phyloP scores from a whole-genome alignment of 106 monocot species.

The Dendrobium huoshanense region DNA sequence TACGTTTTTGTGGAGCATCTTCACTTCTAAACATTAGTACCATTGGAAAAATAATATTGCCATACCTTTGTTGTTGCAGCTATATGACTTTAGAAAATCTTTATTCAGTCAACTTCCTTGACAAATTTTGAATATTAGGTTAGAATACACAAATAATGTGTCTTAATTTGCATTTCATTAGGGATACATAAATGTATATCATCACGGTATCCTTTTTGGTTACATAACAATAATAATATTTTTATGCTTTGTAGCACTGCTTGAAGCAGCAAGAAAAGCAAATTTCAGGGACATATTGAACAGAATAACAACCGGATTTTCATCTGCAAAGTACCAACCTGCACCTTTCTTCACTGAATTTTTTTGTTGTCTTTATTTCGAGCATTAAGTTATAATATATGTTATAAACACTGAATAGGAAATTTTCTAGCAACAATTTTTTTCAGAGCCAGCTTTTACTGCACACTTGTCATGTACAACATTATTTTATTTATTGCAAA shows the following conservation, averaged over 20 bases:
- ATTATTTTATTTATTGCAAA: too few species aligned
- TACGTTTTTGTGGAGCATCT: too few species aligned
- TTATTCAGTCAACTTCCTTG: background rate
- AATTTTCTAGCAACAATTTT: too few species aligned
- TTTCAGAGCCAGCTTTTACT: too few species aligned
- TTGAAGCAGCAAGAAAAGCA: slow-evolving; percentile 93
- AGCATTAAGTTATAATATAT: background rate
- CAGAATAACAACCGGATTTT: slow-evolving; percentile 73
- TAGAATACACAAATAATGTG: background rate
- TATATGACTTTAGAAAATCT: background rate
- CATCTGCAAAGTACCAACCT: slow-evolving; percentile 41
- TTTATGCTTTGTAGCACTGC: slow-evolving; percentile 48
- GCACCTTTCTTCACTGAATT: background rate
- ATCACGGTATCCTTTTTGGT: background rate
- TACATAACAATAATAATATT: background rate
- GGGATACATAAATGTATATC: background rate
- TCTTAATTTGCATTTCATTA: background rate
- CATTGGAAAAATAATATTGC: background rate
- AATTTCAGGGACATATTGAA: slow-evolving; percentile 64
- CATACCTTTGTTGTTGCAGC: background rate
- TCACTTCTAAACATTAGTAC: too few species aligned
- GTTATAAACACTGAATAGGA: too few species aligned
- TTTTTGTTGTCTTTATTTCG: background rate
- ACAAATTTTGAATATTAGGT: background rate
- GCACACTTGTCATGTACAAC: too few species aligned